Percentiles rank a stretch among this genome's conserved stretches.
phyloP scores from a whole-genome alignment of 768 basidiomycete genomes.

The Phanerochaete sordida region DNA sequence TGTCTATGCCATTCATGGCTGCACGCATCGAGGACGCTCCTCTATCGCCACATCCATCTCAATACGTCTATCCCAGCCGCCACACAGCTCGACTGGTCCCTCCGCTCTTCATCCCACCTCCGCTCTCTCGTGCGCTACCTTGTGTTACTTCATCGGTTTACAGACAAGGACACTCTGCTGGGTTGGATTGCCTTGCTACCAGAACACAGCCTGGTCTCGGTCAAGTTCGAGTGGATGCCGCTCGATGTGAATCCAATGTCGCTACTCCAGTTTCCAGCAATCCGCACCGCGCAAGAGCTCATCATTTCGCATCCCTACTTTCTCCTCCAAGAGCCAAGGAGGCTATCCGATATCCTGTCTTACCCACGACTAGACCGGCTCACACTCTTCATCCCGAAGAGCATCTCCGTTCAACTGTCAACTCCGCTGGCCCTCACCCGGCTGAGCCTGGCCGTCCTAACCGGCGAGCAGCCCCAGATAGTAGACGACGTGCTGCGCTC shows the following conservation, averaged over 20 bases:
- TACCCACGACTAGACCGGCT: neutral
- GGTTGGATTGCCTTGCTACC: neutral
- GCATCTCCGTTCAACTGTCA: neutral
- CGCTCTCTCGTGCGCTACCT: neutral
- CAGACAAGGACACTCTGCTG: neutral
- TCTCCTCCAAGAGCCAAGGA: neutral
- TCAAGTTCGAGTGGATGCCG: neutral
- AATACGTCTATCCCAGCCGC: neutral
- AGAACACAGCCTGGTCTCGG: neutral
- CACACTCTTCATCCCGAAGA: neutral
- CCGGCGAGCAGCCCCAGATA: neutral
- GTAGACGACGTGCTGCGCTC: neutral
- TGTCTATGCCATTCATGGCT: neutral
- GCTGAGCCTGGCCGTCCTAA: neutral
- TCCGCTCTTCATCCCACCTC: neutral
- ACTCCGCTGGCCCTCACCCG: neutral
- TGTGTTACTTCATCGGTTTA: no score
- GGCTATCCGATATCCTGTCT: neutral
- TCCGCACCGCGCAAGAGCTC: neutral
- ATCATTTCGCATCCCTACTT: neutral
- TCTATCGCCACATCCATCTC: neutral
- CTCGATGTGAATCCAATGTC: no score
- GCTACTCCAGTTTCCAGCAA: neutral
- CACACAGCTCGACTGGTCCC: neutral
- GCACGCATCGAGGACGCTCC: neutral